Evolutionary conservation across 2,329 filamentous ascomycete genomes (phyloP), one percentile per base, ranked within the genome.

Genomic region (Clarireedia homoeocarpa): DNA sequence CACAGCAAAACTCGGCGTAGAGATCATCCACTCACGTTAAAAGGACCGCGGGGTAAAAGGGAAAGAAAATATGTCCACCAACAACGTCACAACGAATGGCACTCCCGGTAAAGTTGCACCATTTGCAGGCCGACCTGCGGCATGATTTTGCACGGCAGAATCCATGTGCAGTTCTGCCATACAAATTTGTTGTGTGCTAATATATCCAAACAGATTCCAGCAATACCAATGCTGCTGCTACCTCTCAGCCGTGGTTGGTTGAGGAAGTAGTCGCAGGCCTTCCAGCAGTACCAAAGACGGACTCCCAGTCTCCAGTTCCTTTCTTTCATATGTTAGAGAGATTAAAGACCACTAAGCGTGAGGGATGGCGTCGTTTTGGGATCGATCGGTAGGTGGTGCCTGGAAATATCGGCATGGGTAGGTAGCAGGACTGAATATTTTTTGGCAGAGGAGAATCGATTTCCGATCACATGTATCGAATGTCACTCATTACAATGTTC

Each of bases 391-490:
- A 69, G 45, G 68, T 49, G 23, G 4, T 5, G 3, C 1, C 20
- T 24, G 15, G 4, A 40, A 17, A 15, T 9, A 40, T 15, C 6
- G 2, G 3, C 6, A 40, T 40, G 38, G 1, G 1, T 5, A 14
- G 1, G 1, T 5, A 14, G 38, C 17, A 17, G 17, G 6, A 17
- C 12, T 17, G 38, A 40, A 40, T 1, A 6, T 60, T 47, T 60
- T 47, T 27, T 3, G 36, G 9, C 4, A 84, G 80, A 57, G 88
- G 89, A 70, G 94, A 99, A 73, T 95, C 90, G 2, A 96, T 99
- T 69, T 82, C 89, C 53, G 94, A 99, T 75, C 94, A 99, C 79
- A 99, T 99, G 94, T 99, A 97, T 74, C 91, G 94, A 74, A 99
- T 99, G 94, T 90, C 91, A 50, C 82, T 99, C 64, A 90, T 99